Base-by-base conservation (phyloP, 2,329 filamentous ascomycete species). In the Pseudocercospora cruenta region DNA sequence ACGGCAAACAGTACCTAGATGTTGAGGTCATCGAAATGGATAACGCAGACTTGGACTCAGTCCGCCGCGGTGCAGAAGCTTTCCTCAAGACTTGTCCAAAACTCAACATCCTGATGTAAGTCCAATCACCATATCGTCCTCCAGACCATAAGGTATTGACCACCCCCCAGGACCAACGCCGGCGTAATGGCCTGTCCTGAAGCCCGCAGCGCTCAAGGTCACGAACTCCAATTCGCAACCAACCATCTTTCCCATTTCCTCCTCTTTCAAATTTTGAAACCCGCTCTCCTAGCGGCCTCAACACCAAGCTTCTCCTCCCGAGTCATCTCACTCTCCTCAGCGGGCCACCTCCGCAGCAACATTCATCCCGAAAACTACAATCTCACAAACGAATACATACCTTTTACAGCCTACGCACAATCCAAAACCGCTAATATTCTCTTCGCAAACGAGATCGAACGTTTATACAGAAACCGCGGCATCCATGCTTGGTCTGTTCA, bases 221-320 rank as follows among this genome's bases (percentile, higher is more conserved):
- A 80, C 65, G 84, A 87, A 69, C 70, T 73, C 0, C 84, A 86
- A 62, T 82, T 87, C 63, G 84, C 79, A 24, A 82, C 79, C 14
- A 87, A 87, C 71, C 81, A 86, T 69, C 74, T 87, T 26, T 45
- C 53, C 16, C 84, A 86, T 65, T 87, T 87, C 74, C 77, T 87
- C 0, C 78, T 88, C 21, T 83, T 85, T 65, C 77, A 84, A 19
- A 78, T 86, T 0, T 75, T 88, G n/a, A 82, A 81, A 22, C 73
- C 78, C 0, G 72, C 78, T 0, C 72, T 85, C 0, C 68, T 76
- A 0, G 76, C 77, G 4, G 69, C 78, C 36, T 43, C 68, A 8
- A 61, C 51, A 10, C 28, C 61, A 5, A 83, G 81, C 60, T 70
- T 78, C 4, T 83, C 33, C 49, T 67, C 61, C 58, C 62, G 67